Conservation (phyloP, 1,284 basidiomycete species). For the Chondrostereum purpureum region DNA sequence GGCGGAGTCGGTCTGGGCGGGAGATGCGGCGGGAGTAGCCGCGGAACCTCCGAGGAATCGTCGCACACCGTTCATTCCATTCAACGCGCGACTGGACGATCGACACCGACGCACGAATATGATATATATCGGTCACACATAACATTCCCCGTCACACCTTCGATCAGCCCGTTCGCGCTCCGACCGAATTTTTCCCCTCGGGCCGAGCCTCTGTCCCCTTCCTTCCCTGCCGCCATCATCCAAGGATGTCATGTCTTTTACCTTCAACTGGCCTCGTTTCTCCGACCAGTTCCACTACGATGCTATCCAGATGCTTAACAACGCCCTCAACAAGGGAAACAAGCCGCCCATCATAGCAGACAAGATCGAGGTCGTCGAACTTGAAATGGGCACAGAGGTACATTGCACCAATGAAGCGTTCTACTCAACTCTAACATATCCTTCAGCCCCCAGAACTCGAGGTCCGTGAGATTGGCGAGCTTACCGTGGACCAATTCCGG, state of each 20-base stretch:
- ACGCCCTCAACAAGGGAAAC: constrained; percentile 93
- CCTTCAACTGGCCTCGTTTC: constrained; percentile 97
- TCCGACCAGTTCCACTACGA: constrained; percentile 91
- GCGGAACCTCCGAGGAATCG: constrained; percentile 49
- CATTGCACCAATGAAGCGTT: constrained; percentile 18
- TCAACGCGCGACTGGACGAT: background rate
- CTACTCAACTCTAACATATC: constrained; percentile 9
- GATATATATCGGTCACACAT: background rate
- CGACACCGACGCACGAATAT: too few species aligned
- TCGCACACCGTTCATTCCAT: constrained; percentile 63
- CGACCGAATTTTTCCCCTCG: background rate
- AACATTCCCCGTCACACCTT: background rate
- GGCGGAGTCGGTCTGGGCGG: constrained; percentile 14
- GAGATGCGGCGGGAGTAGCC: constrained; percentile 2
- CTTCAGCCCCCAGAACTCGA: constrained; percentile 91
- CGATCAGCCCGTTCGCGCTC: background rate
- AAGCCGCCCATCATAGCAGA: constrained; percentile 98
- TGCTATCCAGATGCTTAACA: constrained; percentile 91
- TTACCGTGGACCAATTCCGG: constrained; percentile 92
- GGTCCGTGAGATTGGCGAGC: constrained; percentile 95
- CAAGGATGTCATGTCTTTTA: constrained; percentile 77
- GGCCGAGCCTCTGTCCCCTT: background rate
- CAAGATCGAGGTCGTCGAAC: constrained; percentile 93
- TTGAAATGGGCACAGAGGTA: constrained; percentile 97
- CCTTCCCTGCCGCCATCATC: background rate